Conservation (phyloP, 73 alveolate species). For the Diophrys appendiculata region DNA sequence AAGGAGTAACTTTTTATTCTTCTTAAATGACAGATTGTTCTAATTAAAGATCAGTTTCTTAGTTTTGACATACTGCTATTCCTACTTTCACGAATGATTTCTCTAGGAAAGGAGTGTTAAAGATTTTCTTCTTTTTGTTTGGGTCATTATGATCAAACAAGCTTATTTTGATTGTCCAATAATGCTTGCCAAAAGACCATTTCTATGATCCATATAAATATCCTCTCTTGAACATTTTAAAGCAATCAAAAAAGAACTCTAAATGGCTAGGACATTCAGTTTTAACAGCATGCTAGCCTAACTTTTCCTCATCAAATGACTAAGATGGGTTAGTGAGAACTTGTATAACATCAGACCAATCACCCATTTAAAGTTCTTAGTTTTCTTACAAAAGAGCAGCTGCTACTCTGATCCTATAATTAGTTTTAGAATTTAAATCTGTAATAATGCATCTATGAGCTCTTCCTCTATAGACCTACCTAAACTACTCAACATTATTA, state of each 20-base stretch:
- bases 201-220: background rate
- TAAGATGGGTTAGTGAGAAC: slow-evolving; percentile 28
- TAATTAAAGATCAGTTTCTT: background rate
- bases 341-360: slow-evolving; percentile 52
- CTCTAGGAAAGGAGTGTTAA: background rate
- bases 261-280: slow-evolving; percentile 4
- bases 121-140: slow-evolving; percentile 4
- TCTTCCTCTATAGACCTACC: slow-evolving; percentile 60
- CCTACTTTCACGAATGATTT: slow-evolving; percentile 9
- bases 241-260: slow-evolving; percentile 11
- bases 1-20: too few relatives aligned
- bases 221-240: background rate
- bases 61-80: background rate
- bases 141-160: slow-evolving; percentile 2
- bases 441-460: slow-evolving; percentile 60
- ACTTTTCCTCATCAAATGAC: slow-evolving; percentile 10
- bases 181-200: slow-evolving; percentile 8
- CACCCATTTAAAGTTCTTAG: slow-evolving; percentile 24
- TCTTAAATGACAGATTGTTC: too few relatives aligned
- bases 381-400: slow-evolving; percentile 18
- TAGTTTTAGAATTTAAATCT: slow-evolving; percentile 58
- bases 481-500: slow-evolving; percentile 50
- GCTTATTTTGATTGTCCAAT: background rate
- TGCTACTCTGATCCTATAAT: slow-evolving; percentile 62
- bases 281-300: slow-evolving; percentile 13